Conservation (phyloP, 805 yeast species). For the Candida nitratophila region DNA sequence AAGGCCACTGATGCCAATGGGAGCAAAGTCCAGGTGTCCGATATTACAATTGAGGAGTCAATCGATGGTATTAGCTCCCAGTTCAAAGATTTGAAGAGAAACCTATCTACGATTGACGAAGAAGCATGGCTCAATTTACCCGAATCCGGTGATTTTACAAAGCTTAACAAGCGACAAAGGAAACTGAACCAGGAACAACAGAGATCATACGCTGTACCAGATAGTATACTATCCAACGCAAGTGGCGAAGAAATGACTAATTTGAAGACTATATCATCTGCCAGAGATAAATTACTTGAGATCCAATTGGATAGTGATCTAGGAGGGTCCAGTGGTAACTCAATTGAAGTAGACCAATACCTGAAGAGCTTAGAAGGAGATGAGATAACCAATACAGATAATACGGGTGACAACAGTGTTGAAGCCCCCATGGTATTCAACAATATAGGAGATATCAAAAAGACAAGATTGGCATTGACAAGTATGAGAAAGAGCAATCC, state of each 20-base stretch:
- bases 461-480: slow-evolving; percentile 52
- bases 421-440: slow-evolving; percentile 16
- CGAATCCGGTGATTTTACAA: slow-evolving; percentile 83
- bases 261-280: slow-evolving; percentile 51
- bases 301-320: slow-evolving; percentile 40
- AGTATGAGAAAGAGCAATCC: slow-evolving; percentile 72
- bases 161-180: slow-evolving; percentile 66
- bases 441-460: slow-evolving; percentile 48
- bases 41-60: slow-evolving; percentile 16
- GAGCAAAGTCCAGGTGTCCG: slow-evolving; percentile 8
- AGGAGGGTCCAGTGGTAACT: slow-evolving; percentile 6
- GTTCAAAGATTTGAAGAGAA: slow-evolving; percentile 64
- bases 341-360: slow-evolving; percentile 32
- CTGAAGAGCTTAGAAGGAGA: slow-evolving; percentile 30
- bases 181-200: slow-evolving; percentile 53
- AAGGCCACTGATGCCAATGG: slow-evolving; percentile 1
- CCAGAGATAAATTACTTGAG: slow-evolving; percentile 53
- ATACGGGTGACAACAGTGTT: slow-evolving; percentile 7
- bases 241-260: slow-evolving; percentile 26
- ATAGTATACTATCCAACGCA: slow-evolving; percentile 38
- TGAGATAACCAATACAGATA: slow-evolving; percentile 6
- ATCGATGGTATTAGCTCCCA: slow-evolving; percentile 36
- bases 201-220: slow-evolving; percentile 80
- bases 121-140: slow-evolving; percentile 82
- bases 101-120: slow-evolving; percentile 47